A percentile compares a stretch with the other conserved stretches of the same genome.
phyloP scores from a whole-genome alignment of 192 early-diverging fungal genomes.

The Paraglomus occultum region DNA sequence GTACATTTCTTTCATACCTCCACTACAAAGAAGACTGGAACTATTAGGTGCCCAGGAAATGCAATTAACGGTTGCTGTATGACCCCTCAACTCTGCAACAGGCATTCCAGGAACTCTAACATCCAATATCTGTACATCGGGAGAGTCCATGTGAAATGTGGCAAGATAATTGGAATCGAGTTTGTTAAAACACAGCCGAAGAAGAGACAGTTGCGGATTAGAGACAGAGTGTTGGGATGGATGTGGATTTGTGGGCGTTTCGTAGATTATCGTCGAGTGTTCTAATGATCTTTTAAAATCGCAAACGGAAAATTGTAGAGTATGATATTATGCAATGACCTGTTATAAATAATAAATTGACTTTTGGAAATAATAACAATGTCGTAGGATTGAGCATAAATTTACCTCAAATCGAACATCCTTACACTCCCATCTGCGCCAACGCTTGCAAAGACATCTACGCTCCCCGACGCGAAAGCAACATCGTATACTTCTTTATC shows the following conservation, averaged over 20 bases:
- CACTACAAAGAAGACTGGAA: slow-evolving; percentile 77
- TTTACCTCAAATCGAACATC: slow-evolving; percentile 90
- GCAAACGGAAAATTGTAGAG: background rate
- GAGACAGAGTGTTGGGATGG: slow-evolving; percentile 32
- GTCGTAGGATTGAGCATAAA: background rate
- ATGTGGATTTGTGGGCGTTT: slow-evolving; percentile 60
- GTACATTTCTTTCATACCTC: slow-evolving; percentile 51
- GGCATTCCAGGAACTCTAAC: slow-evolving; percentile 87
- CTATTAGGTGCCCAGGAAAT: slow-evolving; percentile 88
- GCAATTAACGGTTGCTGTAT: slow-evolving; percentile 75
- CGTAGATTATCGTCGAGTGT: slow-evolving; percentile 98
- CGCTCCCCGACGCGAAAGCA: slow-evolving; percentile 79
- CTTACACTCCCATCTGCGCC: slow-evolving; percentile 98
- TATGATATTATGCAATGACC: background rate
- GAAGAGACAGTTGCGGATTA: slow-evolving; percentile 50
- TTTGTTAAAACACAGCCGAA: slow-evolving; percentile 88
- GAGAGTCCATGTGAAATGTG: slow-evolving; percentile 84
- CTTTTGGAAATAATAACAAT: background rate
- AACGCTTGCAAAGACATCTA: slow-evolving; percentile 93
- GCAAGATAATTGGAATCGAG: slow-evolving; percentile 90
- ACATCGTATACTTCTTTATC: slow-evolving; percentile 99
- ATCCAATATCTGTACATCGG: slow-evolving; percentile 84
- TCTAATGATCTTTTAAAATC: slow-evolving; percentile 71
- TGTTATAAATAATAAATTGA: background rate
- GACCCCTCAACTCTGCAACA: slow-evolving; percentile 78